These are phyloP conservation scores for Urochloa ruziziensis DNA, from an alignment of 176 grass and related monocot species.

Conservation along the genomic window DNA sequence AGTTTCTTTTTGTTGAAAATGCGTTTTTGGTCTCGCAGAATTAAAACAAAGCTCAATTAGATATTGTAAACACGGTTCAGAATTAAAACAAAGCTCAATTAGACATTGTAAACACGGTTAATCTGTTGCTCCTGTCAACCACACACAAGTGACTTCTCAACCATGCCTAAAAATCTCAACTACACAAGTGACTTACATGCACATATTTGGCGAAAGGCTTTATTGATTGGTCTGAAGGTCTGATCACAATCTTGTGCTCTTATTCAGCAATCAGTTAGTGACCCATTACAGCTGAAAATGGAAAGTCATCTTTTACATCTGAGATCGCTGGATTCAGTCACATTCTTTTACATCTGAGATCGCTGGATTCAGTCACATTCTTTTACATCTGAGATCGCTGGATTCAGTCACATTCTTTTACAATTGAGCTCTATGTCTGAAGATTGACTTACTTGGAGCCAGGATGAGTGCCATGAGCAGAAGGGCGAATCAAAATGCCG, in stretches of 20 bases:
- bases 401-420: conserved; percentile 23
- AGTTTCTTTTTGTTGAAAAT: neutral
- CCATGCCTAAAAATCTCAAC: too few relatives aligned
- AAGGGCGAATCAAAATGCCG: neutral
- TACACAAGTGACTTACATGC: too few relatives aligned
- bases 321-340: too few relatives aligned
- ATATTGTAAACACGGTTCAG: neutral
- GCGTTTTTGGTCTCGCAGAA: neutral
- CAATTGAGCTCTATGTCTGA: neutral
- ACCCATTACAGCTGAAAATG: neutral
- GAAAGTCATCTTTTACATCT: neutral
- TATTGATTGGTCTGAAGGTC: neutral
- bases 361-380: too few relatives aligned
- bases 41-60: neutral
- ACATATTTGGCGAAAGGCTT: neutral
- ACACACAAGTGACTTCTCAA: too few relatives aligned
- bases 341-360: too few relatives aligned
- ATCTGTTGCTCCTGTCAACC: neutral
- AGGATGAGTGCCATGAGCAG: conserved; percentile 4
- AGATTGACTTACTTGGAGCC: neutral
- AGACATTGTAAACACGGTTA: too few relatives aligned
- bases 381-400: neutral
- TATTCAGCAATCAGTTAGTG: neutral
- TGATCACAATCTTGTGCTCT: neutral
- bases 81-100: too few relatives aligned